These are phyloP conservation scores for Odontarrhena argentea DNA, from an alignment of 345 rosid genomes.

Conservation along the genomic window DNA sequence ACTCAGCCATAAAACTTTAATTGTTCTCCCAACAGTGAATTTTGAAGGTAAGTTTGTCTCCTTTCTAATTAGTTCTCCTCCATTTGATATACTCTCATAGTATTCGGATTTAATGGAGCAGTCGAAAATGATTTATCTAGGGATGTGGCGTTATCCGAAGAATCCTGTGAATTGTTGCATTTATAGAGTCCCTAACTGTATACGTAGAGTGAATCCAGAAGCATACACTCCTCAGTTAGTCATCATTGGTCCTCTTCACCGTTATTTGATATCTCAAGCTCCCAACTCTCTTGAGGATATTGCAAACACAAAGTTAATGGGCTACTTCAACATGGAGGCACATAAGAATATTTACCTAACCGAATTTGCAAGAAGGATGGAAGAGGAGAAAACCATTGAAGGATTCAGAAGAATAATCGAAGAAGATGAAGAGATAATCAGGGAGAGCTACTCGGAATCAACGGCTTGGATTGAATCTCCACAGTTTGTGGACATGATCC, in stretches of 20 bases:
- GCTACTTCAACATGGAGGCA: not conserved
- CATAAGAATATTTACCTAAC: not conserved
- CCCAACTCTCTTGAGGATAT: not conserved
- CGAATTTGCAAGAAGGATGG: not conserved
- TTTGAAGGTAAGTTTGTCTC: no score
- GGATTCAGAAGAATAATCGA: not conserved
- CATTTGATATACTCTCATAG: no score
- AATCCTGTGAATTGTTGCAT: not conserved
- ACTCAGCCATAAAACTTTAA: no score
- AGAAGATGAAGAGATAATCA: not conserved
- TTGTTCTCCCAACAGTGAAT: no score
- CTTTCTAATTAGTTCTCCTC: not conserved
- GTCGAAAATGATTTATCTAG: not conserved
- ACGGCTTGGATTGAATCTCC: not conserved
- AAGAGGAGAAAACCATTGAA: not conserved
- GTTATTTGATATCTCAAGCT: not conserved
- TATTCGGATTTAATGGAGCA: no score
- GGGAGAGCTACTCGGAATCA: slow-evolving; percentile 8
- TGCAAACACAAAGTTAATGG: not conserved
- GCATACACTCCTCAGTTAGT: not conserved
- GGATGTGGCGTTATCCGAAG: not conserved
- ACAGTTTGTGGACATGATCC: slow-evolving; percentile 33
- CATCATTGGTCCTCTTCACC: slow-evolving; percentile 5
- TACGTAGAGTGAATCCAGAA: not conserved
- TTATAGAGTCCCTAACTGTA: not conserved